Conservation (phyloP, 2,329 filamentous ascomycete species). For the Gyromitra esculenta region DNA sequence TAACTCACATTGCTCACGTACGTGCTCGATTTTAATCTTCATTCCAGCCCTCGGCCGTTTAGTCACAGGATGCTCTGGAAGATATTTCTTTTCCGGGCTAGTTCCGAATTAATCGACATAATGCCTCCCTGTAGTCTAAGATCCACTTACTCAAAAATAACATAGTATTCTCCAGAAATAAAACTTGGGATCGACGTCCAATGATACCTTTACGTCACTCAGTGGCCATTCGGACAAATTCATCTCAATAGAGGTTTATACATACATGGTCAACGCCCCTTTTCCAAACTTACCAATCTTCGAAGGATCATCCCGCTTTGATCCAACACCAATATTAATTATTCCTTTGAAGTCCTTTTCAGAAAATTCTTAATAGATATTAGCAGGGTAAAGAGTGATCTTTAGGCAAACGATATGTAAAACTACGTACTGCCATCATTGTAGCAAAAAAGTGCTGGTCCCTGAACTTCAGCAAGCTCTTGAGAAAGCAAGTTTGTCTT, state of each 20-base stretch:
- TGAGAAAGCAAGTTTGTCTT: slow-evolving; percentile 54
- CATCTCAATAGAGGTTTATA: too few species aligned
- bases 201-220: slow-evolving; percentile 57
- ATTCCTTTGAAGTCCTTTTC: slow-evolving; percentile 59
- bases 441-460: slow-evolving; percentile 58
- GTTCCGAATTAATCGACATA: neutral
- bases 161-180: slow-evolving; percentile 58
- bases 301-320: slow-evolving; percentile 57
- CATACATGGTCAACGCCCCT: slow-evolving; percentile 59
- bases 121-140: neutral
- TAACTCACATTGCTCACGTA: slow-evolving; percentile 42
- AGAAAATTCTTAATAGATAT: slow-evolving; percentile 56
- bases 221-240: neutral
- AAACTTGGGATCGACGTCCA: slow-evolving; percentile 60
- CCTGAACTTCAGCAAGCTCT: slow-evolving; percentile 57
- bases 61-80: slow-evolving; percentile 35
- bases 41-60: slow-evolving; percentile 42
- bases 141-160: slow-evolving; percentile 59
- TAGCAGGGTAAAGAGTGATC: neutral
- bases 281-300: slow-evolving; percentile 60
- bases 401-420: neutral
- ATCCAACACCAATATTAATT: slow-evolving; percentile 59
- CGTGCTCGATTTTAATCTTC: slow-evolving; percentile 33
- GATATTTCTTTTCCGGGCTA: slow-evolving; percentile 43
- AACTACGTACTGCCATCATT: slow-evolving; percentile 58